Evolutionary conservation across 768 basidiomycete genomes (phyloP), one percentile per base, ranked within the genome.

Genomic region (Pleurotus platypus): DNA sequence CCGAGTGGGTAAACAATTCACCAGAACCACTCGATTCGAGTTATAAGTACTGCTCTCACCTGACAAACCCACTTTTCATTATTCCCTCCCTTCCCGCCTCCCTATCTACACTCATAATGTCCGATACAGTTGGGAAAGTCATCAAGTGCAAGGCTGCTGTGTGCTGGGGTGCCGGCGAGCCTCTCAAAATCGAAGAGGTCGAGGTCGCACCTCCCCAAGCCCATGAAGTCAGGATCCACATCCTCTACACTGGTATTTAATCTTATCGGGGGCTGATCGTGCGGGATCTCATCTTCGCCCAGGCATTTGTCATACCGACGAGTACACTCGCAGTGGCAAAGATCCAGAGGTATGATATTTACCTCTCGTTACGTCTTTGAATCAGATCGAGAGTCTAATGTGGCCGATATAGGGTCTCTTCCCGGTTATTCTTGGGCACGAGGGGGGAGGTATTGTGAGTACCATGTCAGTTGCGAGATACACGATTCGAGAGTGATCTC

Each of bases 291-390:
- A 47, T 51, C 45, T 46, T 35, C 22, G 49, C 40, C 26, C 58
- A 90, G 90, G 90, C 60, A 90, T 99, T 69, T 99, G 97, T 75
- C 95, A 98, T 72, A 98, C 96, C 66, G 95, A 98, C 67, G 94
- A 95, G 68, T 98, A 95, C 77, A 95, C 94, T 60, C 87, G 94
- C 68, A 94, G 92, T 69, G 94, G 95, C 57, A 90, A 90, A 72
- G 96, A 99, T 70, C 86, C 94, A 43, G 97, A 98, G 83, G 95
- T 89, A 69, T 54, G 67, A 60, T 20, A 42, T 60, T 30, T 9
- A 46, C 54, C 38, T n/a, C 39, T n/a, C 11, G 48, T 26, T n/a
- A 39, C 37, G 9, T 26, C 42, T 16, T 45, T 49, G 47, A 46
- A 58, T 9, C 12, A 30, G 20, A 57, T 38, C 55, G 26, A 50